Base-by-base conservation (phyloP, 352 stramenopile genomes). In the Globisporangium uncinulatum region DNA sequence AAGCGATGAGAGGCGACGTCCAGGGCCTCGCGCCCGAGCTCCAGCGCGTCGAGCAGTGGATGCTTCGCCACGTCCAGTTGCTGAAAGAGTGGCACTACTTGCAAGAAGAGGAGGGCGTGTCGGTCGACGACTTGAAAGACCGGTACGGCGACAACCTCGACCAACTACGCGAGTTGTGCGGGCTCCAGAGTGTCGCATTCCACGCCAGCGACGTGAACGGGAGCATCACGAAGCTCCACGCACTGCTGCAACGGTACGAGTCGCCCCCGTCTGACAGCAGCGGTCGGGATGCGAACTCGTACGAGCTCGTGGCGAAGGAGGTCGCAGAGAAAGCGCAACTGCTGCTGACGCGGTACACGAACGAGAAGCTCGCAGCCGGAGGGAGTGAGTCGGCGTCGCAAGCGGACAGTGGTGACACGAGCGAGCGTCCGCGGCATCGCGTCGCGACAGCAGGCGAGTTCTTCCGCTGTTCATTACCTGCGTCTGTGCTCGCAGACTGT, bases 31-130 rank as follows among this genome's bases (percentile, higher is more conserved):
- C 74, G 14, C 50, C 59, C 44, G 63, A 76, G 29, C 55, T 87
- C 1, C 51, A 62, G 45, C 73, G 69, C 24, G 48, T 89, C 29
- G 79, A 89, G 56, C 73, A 77, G 34, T 86, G 67, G 71, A 86
- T 89, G 79, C 53, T 88, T 14, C 71, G 74, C 4, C 69, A 83
- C 49, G 73, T 85, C 11, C 81, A 89, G 52, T 57, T 89, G 21
- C 54, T 79, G 42, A 91, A 75, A 34, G 81, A 91, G 58, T 89
- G 78, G 73, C 43, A 69, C 8, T 83, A 75, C 37, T 56, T 88
- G 6, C 54, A 66, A 29, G 66, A 66, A 29, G 66, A 70, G 14
- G 78, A 89, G 29, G 49, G 60, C 9, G 59, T 79, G 6, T 63
- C 58, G 20, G 20, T 78, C 7, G 66, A 76, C 36, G 70, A 84